phyloP scores from a whole-genome alignment of 2,329 filamentous ascomycete genomes.

The Bipolaris victoriae region DNA sequence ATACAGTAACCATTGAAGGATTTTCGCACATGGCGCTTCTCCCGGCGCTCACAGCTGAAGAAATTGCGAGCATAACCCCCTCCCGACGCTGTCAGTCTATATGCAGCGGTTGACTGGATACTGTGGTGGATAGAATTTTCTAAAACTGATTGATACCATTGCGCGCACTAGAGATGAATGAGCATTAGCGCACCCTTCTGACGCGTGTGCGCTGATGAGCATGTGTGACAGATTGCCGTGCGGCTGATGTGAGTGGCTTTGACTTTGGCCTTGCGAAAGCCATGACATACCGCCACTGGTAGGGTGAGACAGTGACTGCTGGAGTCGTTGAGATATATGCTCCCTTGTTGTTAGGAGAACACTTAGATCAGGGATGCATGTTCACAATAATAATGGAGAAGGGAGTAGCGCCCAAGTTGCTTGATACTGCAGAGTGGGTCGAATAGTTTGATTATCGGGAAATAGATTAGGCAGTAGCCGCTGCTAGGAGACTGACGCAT shows the following conservation, averaged over 20 bases:
- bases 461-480: background rate
- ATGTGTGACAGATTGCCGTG: background rate
- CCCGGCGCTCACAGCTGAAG: background rate
- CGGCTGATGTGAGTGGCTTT: background rate
- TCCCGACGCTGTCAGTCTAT: background rate
- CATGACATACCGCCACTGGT: background rate
- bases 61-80: background rate
- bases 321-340: background rate
- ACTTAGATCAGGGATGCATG: background rate
- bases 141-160: background rate
- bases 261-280: background rate
- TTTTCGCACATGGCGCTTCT: background rate
- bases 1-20: no score
- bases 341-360: no score
- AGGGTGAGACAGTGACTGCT: background rate
- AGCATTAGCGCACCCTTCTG: background rate
- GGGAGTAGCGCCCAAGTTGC: background rate
- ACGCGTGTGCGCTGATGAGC: background rate
- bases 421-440: background rate
- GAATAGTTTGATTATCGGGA: background rate
- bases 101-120: background rate
- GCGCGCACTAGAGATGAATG: background rate
- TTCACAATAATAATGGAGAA: background rate
- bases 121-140: background rate
- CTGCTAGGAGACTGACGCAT: no score